Conservation (phyloP, 306 rosid genomes). For the Cucumis melo region DNA sequence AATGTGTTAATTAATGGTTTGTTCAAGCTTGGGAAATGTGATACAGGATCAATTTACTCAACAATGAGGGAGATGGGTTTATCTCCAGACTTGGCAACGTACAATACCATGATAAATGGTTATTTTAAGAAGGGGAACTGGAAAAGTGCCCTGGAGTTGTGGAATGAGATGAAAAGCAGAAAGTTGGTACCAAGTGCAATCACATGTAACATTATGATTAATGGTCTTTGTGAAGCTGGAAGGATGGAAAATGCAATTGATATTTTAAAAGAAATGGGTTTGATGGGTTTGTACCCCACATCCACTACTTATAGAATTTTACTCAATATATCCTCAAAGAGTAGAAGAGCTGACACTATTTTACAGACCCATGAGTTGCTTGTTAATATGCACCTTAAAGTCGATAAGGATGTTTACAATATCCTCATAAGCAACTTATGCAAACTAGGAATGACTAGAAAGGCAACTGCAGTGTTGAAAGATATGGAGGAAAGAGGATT, state of each 20-base stretch:
- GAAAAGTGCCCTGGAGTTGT: constrained; percentile 43
- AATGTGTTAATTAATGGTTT: constrained; percentile 71
- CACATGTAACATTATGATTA: constrained; percentile 48
- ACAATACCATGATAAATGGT: constrained; percentile 56
- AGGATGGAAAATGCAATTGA: constrained; percentile 44
- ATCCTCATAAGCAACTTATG: constrained; percentile 54
- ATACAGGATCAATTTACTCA: constrained; percentile 43
- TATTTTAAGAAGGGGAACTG: constrained; percentile 44
- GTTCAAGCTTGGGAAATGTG: constrained; percentile 57
- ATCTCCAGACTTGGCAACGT: constrained; percentile 65
- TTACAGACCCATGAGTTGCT: constrained; percentile 53
- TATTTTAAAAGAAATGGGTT: constrained; percentile 46
- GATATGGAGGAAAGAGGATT: constrained; percentile 50
- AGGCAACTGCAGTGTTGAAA: constrained; percentile 46
- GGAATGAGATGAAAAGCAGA: constrained; percentile 69
- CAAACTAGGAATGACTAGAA: constrained; percentile 70
- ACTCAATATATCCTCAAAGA: constrained; percentile 49
- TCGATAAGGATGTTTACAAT: constrained; percentile 41
- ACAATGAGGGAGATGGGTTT: constrained; percentile 58
- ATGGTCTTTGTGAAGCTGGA: constrained; percentile 53
- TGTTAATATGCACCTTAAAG: constrained; percentile 48
- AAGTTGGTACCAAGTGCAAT: constrained; percentile 41
- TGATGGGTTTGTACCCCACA: constrained; percentile 36
- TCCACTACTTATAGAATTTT: constrained; percentile 40
- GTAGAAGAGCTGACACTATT: constrained; percentile 42